Evolutionary conservation across 345 rosid species (phyloP).

Genomic region (Syzygium jambos): DNA sequence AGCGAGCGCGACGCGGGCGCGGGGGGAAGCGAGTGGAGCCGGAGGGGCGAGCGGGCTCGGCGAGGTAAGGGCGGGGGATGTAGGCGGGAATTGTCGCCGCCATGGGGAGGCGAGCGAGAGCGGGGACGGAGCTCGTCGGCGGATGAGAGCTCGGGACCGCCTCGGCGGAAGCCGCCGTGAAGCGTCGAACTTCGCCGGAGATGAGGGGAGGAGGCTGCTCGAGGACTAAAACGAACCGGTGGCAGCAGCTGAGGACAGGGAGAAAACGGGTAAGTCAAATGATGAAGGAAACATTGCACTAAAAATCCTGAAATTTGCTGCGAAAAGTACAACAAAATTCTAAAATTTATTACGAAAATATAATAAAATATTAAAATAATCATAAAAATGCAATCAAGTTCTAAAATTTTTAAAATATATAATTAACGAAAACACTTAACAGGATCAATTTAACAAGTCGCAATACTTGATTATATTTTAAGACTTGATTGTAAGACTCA

Average conservation of each 20-base stretch:
- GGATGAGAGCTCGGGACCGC: not conserved
- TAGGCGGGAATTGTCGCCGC: not conserved
- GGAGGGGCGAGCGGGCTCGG: not conserved
- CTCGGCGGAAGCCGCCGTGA: not conserved
- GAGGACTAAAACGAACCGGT: not conserved
- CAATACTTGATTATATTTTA: no score
- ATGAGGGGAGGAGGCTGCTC: not conserved
- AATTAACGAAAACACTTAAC: no score
- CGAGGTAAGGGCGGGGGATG: not conserved
- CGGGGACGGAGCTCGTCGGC: not conserved
- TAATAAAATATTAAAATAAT: no score
- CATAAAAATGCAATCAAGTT: no score
- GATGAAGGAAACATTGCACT: no score
- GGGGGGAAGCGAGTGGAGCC: not conserved
- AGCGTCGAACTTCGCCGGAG: not conserved
- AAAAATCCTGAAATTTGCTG: no score
- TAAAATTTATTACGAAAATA: no score
- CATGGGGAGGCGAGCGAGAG: not conserved
- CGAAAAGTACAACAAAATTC: rapidly evolving
- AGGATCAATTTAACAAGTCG: no score
- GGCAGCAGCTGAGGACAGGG: not conserved
- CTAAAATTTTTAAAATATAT: no score
- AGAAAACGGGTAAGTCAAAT: not conserved
- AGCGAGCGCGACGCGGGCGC: not conserved
- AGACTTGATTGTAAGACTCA: no score